A percentile compares a stretch with the other conserved stretches of the same genome.
These are phyloP conservation scores for Triangularia verruculosa DNA, from an alignment of 2,329 filamentous ascomycete species.

Conservation along the genomic window DNA sequence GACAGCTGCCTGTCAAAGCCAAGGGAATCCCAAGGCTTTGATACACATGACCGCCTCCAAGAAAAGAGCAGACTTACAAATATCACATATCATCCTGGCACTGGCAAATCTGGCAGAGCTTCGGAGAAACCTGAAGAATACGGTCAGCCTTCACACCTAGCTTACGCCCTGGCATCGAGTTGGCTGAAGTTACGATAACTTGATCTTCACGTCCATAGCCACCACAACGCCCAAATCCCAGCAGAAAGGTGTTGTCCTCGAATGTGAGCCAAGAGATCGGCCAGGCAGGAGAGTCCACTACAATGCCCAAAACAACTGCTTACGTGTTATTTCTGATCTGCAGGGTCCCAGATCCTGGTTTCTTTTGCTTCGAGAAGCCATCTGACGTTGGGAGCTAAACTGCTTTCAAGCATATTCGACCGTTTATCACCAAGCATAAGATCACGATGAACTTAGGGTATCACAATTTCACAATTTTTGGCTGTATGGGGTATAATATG, in stretches of 20 bases:
- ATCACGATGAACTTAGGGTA: not conserved
- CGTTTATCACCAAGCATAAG: not conserved
- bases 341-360: not conserved
- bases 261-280: not conserved
- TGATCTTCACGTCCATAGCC: not conserved
- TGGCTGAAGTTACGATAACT: not conserved
- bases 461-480: constrained; percentile 6
- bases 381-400: not conserved
- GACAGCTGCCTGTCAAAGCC: not conserved
- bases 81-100: not conserved
- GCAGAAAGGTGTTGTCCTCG: not conserved
- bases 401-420: not conserved
- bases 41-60: not conserved
- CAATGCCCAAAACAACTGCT: not conserved
- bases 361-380: not conserved
- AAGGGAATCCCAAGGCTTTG: not conserved
- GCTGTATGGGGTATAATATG: constrained; percentile 6
- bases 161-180: not conserved
- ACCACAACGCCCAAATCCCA: not conserved
- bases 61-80: not conserved
- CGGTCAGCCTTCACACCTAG: not conserved
- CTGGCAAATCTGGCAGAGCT: not conserved
- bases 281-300: not conserved
- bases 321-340: not conserved
- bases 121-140: not conserved